Base-by-base conservation (phyloP, 495 filamentous ascomycete genomes). In the Hamigera avellanea region DNA sequence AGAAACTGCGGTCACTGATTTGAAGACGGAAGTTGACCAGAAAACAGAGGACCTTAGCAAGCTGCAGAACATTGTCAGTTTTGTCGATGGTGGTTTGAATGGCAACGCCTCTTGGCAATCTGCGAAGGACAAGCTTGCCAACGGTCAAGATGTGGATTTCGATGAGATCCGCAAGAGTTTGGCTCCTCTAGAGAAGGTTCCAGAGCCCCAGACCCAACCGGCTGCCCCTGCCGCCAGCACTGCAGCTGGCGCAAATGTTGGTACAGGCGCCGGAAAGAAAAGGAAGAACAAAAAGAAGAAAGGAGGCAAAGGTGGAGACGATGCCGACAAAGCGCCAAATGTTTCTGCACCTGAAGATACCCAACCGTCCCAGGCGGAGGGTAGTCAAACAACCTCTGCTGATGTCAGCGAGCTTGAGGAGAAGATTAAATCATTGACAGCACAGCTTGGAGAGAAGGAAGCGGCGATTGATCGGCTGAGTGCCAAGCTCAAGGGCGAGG, bases 201-300 rank as follows among this genome's bases (percentile, higher is more conserved):
- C 53, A n/a, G 49, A 50, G 10, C 17, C 42, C 18, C 40, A 50
- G 14, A 40, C 38, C 8, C 46, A 48, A 17, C 28, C 55, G 16
- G 40, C 30, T 8, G 7, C 17, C 6, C 17, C 21, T 8, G 19
- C 25, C 14, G 39, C 52, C 18, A 50, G 48, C 14, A 41, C 52
- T 2, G n/a, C 44, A 26, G 31, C 44, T 34, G 26, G 44, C 43
- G 37, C 34, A 25, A 23, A 38, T 33, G 31, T 46, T 35, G 45
- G 48, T 18, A 34, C 33, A 5, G 51, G 39, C 4, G 41, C 48
- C 19, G 49, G 46, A 2, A 56, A 58, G 14, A 86, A 80, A 54
- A 91, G 86, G 65, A 94, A 84, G 51, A 91, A 83, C 32, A 83
- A 78, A 35, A 91, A 89, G 54, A 94, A 89, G 68, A 93, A 91